Evolutionary conservation across 192 early-diverging fungal species (phyloP).

Genomic region (Globomyces pollinis-pini): DNA sequence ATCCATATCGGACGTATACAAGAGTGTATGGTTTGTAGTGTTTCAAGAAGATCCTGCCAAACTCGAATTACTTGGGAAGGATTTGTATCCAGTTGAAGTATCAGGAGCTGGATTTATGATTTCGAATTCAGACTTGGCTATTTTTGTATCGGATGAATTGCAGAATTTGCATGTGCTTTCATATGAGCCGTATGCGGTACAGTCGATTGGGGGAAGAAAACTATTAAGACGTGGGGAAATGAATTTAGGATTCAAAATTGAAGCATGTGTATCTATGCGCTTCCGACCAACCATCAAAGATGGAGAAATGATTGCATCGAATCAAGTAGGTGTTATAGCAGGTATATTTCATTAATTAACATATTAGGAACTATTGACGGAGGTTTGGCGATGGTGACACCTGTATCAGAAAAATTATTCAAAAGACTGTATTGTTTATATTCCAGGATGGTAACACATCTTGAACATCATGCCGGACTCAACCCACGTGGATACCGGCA

Average conservation of each 20-base stretch:
- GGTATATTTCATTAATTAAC: too few species aligned
- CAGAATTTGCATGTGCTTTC: conserved; percentile 74
- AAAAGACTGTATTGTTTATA: conserved; percentile 81
- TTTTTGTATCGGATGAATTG: conserved; percentile 78
- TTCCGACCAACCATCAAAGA: neutral
- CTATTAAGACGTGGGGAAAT: conserved; percentile 86
- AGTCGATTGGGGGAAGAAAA: conserved; percentile 75
- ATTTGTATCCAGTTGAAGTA: conserved; percentile 71
- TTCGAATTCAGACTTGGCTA: conserved; percentile 59
- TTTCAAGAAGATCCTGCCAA: conserved; percentile 95
- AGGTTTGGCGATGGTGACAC: conserved; percentile 54
- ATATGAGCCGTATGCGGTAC: conserved; percentile 61
- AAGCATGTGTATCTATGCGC: conserved; percentile 38
- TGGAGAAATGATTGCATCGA: conserved; percentile 23
- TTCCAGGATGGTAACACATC: conserved; percentile 71
- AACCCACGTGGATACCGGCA: conserved; percentile 85
- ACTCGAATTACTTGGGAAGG: conserved; percentile 79
- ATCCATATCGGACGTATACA: conserved; percentile 76
- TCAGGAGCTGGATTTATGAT: conserved; percentile 69
- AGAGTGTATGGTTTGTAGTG: conserved; percentile 81
- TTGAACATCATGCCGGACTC: conserved; percentile 78
- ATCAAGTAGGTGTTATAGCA: conserved; percentile 20
- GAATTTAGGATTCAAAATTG: conserved; percentile 70
- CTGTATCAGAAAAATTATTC: conserved; percentile 85
- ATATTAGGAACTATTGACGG: conserved; percentile 74